phyloP scores from a whole-genome alignment of 2,329 filamentous ascomycete genomes.

The Phaeophleospora eucalypticola region DNA sequence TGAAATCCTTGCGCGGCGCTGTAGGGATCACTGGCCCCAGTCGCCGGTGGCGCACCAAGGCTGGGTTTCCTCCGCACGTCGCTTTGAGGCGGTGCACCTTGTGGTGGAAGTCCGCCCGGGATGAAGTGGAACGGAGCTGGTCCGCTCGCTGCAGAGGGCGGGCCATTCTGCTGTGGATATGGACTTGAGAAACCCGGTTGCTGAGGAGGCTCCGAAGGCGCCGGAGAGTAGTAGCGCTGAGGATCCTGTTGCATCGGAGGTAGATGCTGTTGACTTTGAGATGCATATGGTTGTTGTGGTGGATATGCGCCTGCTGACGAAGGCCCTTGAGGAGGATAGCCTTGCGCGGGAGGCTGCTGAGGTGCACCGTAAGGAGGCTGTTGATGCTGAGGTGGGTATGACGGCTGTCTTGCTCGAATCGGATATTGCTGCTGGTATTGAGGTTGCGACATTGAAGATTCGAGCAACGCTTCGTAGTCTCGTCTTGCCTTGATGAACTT shows the following conservation, averaged over 20 bases:
- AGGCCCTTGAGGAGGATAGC: constrained; percentile 31
- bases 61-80: constrained; percentile 21
- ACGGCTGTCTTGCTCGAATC: constrained; percentile 23
- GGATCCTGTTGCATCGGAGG: constrained; percentile 32
- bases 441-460: constrained; percentile 95
- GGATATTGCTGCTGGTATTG: constrained; percentile 48
- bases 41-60: constrained; percentile 21
- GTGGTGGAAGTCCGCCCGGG: constrained; percentile 28
- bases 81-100: constrained; percentile 17
- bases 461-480: constrained; percentile 93
- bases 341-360: constrained; percentile 43
- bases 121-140: constrained; percentile 37
- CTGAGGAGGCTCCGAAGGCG: constrained; percentile 27
- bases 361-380: constrained; percentile 25
- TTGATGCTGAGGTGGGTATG: constrained; percentile 26
- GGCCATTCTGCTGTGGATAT: constrained; percentile 24
- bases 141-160: constrained; percentile 19
- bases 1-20: constrained; percentile 32
- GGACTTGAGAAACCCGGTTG: constrained; percentile 26
- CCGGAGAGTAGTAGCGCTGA: constrained; percentile 37
- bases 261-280: constrained; percentile 26
- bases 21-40: constrained; percentile 35
- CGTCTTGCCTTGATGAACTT: constrained; percentile 98
- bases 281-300: constrained; percentile 30
- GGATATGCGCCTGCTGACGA: constrained; percentile 26